Base-by-base conservation (phyloP, 148 eudicot species). In the Chenopodium album region DNA sequence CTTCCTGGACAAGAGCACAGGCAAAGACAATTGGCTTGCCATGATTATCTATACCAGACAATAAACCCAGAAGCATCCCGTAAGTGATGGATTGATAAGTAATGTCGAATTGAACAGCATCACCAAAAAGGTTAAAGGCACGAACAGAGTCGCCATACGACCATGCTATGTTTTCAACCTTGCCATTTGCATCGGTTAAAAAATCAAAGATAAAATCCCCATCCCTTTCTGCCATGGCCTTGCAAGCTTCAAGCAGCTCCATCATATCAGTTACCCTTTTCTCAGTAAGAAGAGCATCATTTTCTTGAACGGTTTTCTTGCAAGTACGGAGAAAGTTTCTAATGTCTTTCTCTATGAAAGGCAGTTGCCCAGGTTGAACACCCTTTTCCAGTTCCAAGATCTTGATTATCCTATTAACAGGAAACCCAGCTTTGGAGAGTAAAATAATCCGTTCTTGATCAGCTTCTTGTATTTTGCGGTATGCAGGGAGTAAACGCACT, bases 401-500 rank as follows among this genome's bases (percentile, higher is more conserved):
- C 83, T 88, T 89, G 63, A 90, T 74, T 80, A 89, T 91, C 50
- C 88, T 83, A 81, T 92, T 87, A 22, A 92, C 87, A 50, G 96
- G 92, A 84, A 92, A 90, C 72, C 96, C 96, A 77, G 96, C 93
- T 87, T 87, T 92, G 12, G 88, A 88, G 50, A 91, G 91, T 70
- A 92, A 86, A 46, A 90, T 87, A 78, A 92, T 92, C 59, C 93
- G 86, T 74, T 90, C 96, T 78, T 90, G 92, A 85, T 90, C 96
- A 80, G 85, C 84, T 73, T 91, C 93, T 73, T 88, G 89, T 50
- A 92, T 90, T 82, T 92, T 92, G 41, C 96, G 86, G 41, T 92
- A 92, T 26, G 96, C 96, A 79, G 96, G 96, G 47, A 92, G 92
- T 16, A 90, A 83, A 59, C 96, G 90, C 26, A 92, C 96, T 85